phyloP scores from a whole-genome alignment of 306 rosid genomes.

The Ormosia emarginata region DNA sequence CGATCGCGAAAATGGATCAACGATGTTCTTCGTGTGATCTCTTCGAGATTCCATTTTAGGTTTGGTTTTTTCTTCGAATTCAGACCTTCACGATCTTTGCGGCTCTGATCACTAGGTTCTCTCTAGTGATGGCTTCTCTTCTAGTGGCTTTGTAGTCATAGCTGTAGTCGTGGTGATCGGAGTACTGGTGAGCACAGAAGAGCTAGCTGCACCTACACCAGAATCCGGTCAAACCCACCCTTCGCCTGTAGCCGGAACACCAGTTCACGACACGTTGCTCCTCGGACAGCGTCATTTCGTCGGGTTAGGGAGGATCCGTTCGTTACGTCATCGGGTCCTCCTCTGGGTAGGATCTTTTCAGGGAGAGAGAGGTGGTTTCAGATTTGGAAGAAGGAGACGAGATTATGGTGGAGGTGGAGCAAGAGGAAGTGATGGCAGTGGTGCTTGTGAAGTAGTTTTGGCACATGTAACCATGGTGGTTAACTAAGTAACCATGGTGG shows the following conservation, averaged over 20 bases:
- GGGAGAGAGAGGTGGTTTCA: conserved; percentile 23
- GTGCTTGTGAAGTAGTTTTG: conserved; percentile 74
- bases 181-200: conserved; percentile 82
- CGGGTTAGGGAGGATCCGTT: conserved; percentile 21
- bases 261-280: conserved; percentile 66
- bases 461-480: conserved; percentile 47
- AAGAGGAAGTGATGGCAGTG: neutral
- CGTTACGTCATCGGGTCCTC: neutral
- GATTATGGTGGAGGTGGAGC: neutral
- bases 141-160: conserved; percentile 89
- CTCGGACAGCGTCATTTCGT: conserved; percentile 20
- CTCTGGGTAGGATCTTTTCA: conserved; percentile 22
- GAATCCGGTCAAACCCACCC: conserved; percentile 88
- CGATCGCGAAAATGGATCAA: conserved; percentile 13
- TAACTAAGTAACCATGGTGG: too few species aligned
- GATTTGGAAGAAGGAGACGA: conserved; percentile 39
- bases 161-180: conserved; percentile 92
- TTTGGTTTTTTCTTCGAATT: neutral
- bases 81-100: conserved; percentile 86
- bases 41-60: conserved; percentile 15
- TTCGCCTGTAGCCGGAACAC: conserved; percentile 73
- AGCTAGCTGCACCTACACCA: conserved; percentile 93
- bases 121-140: conserved; percentile 82
- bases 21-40: neutral
- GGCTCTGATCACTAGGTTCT: conserved; percentile 84